Evolutionary conservation across 1,139 yeast species (phyloP).

Genomic region (Yamadazyma conglobata): DNA sequence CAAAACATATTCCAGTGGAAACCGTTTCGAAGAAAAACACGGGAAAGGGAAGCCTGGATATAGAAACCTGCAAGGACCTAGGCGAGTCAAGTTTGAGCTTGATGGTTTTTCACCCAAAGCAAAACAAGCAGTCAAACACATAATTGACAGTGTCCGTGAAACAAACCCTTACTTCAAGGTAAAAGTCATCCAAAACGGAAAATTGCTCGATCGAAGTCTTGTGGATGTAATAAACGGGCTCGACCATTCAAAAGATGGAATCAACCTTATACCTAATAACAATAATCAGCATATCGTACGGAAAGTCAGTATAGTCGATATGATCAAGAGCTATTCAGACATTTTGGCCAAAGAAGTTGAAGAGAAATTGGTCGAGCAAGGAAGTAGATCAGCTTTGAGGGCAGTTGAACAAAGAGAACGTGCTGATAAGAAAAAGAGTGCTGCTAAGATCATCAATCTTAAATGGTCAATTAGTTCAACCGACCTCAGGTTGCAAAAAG

Average conservation of each 20-base stretch:
- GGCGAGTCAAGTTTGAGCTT: slow-evolving; percentile 16
- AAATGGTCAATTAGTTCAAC: slow-evolving; percentile 40
- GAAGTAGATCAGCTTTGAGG: slow-evolving; percentile 31
- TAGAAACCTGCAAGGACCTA: no score
- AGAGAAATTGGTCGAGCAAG: slow-evolving; percentile 30
- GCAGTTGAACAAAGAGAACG: slow-evolving; percentile 27
- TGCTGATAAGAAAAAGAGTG: slow-evolving; percentile 35
- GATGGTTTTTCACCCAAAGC: slow-evolving; percentile 21
- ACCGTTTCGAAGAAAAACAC: slow-evolving; percentile 2
- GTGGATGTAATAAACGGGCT: slow-evolving; percentile 29
- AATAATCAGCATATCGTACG: slow-evolving; percentile 30
- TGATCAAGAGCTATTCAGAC: slow-evolving; percentile 32
- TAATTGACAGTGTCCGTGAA: slow-evolving; percentile 27
- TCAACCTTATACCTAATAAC: slow-evolving; percentile 22
- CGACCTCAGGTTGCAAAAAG: slow-evolving; percentile 40
- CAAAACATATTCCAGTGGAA: no score
- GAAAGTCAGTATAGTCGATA: slow-evolving; percentile 24
- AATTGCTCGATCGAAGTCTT: slow-evolving; percentile 22
- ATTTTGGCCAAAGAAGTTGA: slow-evolving; percentile 32
- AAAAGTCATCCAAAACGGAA: slow-evolving; percentile 25
- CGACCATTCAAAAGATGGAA: slow-evolving; percentile 30
- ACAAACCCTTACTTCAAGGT: slow-evolving; percentile 24
- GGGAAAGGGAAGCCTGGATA: neutral
- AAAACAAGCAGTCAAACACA: slow-evolving; percentile 27
- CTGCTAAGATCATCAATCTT: slow-evolving; percentile 32